Conservation (phyloP, 2,329 filamentous ascomycete species). For the Penicillium sp. region DNA sequence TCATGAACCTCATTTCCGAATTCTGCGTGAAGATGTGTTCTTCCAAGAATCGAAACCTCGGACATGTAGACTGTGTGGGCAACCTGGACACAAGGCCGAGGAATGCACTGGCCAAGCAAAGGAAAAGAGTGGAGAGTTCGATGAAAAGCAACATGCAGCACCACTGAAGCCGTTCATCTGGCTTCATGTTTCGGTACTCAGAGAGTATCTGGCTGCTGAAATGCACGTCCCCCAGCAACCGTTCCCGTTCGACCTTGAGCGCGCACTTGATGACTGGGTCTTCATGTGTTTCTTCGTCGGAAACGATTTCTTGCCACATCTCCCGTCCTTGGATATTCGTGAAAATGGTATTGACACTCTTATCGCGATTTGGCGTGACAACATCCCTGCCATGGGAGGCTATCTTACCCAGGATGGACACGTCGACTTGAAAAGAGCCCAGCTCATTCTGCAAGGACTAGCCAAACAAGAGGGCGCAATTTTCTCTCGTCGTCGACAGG, state of each 20-base stretch:
- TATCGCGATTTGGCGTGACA: slow-evolving; percentile 96
- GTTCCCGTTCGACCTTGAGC: slow-evolving; percentile 90
- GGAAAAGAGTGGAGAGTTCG: slow-evolving; percentile 76
- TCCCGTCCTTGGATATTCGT: slow-evolving; percentile 95
- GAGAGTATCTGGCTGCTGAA: slow-evolving; percentile 92
- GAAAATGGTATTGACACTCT: slow-evolving; percentile 97
- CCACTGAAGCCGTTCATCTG: slow-evolving; percentile 93
- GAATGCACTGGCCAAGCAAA: slow-evolving; percentile 81
- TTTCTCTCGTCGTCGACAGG: slow-evolving; percentile 83
- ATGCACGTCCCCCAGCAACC: slow-evolving; percentile 79
- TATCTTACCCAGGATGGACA: slow-evolving; percentile 95
- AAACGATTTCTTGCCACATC: slow-evolving; percentile 96
- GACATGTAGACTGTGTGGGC: slow-evolving; percentile 85
- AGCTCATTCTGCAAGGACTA: slow-evolving; percentile 83
- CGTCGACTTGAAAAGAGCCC: slow-evolving; percentile 83
- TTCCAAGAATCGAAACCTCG: slow-evolving; percentile 82
- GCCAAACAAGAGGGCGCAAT: slow-evolving; percentile 94
- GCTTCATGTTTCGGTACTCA: slow-evolving; percentile 88
- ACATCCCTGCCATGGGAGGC: slow-evolving; percentile 86
- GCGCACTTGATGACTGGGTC: slow-evolving; percentile 95
- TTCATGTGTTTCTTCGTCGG: slow-evolving; percentile 99
- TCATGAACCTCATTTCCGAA: slow-evolving; percentile 95
- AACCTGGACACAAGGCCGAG: slow-evolving; percentile 86
- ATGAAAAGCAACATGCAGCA: slow-evolving; percentile 74
- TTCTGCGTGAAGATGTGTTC: slow-evolving; percentile 96